These are phyloP conservation scores for Sinapis alba DNA, from an alignment of 441 rosid species.

Conservation along the genomic window DNA sequence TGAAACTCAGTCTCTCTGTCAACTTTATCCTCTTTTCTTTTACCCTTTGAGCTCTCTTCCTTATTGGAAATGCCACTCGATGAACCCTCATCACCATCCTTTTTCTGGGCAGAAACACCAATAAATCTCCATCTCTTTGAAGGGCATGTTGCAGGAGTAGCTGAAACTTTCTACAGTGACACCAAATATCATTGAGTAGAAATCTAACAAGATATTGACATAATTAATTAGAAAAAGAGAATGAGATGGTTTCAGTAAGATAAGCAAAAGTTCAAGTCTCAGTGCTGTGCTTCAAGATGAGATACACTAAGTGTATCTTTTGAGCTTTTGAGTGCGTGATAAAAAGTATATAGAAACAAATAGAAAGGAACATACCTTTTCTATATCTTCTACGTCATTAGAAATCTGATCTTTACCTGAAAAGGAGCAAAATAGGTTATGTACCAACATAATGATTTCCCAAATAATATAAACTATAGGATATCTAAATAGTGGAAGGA, in stretches of 20 bases:
- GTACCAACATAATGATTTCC: neutral
- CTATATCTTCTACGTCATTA: conserved; percentile 20
- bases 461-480: neutral
- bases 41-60: conserved; percentile 53
- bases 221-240: neutral
- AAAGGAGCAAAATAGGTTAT: conserved; percentile 20
- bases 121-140: conserved; percentile 38
- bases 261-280: neutral
- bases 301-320: neutral
- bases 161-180: conserved; percentile 24
- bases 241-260: neutral
- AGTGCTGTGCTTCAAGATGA: neutral
- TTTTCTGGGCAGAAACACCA: conserved; percentile 27
- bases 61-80: conserved; percentile 33
- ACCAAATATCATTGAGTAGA: conserved; percentile 1
- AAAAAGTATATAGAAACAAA: neutral
- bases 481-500: neutral
- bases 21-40: conserved; percentile 66
- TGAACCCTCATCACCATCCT: conserved; percentile 25
- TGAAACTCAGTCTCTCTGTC: conserved; percentile 33
- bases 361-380: conserved; percentile 48
- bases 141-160: conserved; percentile 23
- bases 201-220: neutral
- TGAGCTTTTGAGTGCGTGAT: neutral
- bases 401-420: conserved; percentile 71